Base-by-base conservation (phyloP, 495 filamentous ascomycete genomes). In the Hypoxylon lenormandii region DNA sequence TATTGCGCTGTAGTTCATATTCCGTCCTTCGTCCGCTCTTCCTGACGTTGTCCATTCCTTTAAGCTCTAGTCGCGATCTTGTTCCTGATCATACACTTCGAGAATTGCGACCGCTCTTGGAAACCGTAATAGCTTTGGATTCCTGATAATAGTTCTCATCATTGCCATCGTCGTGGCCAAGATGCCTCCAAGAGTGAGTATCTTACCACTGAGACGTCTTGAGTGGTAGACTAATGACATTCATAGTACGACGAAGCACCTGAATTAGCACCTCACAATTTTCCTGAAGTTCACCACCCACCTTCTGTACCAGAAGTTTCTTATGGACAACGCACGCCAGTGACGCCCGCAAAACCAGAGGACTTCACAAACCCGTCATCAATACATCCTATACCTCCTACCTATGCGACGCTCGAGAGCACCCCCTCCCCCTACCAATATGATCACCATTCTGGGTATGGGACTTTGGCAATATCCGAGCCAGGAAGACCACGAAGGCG, bases 161-260 rank as follows among this genome's bases (percentile, higher is more conserved):
- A 10, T 30, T 15, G 19, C 36, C 16, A 11, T 42, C 12, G 18
- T 37, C 8, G 33, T 47, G 10, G 45, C n/a, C 42, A 71, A 19
- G 10, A 71, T 71, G 68, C 48, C 59, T 10, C 63, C 69, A 50
- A 72, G 65, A 58, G 70, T 72, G 23, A 70, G 70, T 61, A 30
- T 46, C 23, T 63, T 22, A 28, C 22, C 11, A 36, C 42, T 0
- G 5, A 12, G 0, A 23, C 30, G 26, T 13, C 15, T 5, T 11
- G 22, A 36, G 21, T 53, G 23, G 45, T 21, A 53, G 57, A 18
- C 46, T 50, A 66, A 57, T 40, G n/a, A 45, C 26, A 22, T 10
- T n/a, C 22, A 11, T 26, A 76, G 76, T 77, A 77, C 68, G 72
- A 80, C 15, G 67, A 78, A n/a, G 80, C 78, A 28, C 75, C 78